These are phyloP conservation scores for Cordyceps militaris DNA, from an alignment of 2,329 filamentous ascomycete genomes.

Conservation along the genomic window DNA sequence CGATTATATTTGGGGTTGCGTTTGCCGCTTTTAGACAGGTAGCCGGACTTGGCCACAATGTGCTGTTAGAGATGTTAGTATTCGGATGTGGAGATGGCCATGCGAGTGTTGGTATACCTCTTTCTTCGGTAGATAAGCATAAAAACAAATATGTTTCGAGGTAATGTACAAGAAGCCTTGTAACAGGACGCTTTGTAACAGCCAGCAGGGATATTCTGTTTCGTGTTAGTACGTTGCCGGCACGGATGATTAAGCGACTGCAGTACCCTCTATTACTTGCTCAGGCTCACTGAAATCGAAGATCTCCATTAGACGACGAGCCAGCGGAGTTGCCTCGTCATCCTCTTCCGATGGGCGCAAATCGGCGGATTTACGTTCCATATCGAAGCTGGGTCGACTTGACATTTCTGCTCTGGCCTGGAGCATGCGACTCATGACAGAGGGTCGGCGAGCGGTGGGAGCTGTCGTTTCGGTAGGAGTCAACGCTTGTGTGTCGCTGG, in stretches of 20 bases:
- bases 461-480: slow-evolving; percentile 18
- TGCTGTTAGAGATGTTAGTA: slow-evolving; percentile 40
- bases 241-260: too few relatives aligned
- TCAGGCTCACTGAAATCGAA: slow-evolving; percentile 78
- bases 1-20: slow-evolving; percentile 81
- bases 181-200: slow-evolving; percentile 83
- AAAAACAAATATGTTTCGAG: slow-evolving; percentile 88
- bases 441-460: slow-evolving; percentile 47
- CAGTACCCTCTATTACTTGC: slow-evolving; percentile 67
- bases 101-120: slow-evolving; percentile 46
- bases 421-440: slow-evolving; percentile 71
- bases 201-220: slow-evolving; percentile 84
- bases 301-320: slow-evolving; percentile 70
- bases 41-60: slow-evolving; percentile 75
- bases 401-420: slow-evolving; percentile 62
- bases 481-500: slow-evolving; percentile 21
- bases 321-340: slow-evolving; percentile 51
- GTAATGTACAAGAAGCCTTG: slow-evolving; percentile 98
- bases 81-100: background rate
- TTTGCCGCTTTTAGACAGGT: slow-evolving; percentile 80
- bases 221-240: slow-evolving; percentile 10
- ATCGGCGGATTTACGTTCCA: slow-evolving; percentile 40
- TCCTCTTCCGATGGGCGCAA: slow-evolving; percentile 26
- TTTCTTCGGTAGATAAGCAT: slow-evolving; percentile 94
- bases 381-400: slow-evolving; percentile 49